Base-by-base conservation (phyloP, 768 basidiomycete species). In the Tricholoma flavovirens region DNA sequence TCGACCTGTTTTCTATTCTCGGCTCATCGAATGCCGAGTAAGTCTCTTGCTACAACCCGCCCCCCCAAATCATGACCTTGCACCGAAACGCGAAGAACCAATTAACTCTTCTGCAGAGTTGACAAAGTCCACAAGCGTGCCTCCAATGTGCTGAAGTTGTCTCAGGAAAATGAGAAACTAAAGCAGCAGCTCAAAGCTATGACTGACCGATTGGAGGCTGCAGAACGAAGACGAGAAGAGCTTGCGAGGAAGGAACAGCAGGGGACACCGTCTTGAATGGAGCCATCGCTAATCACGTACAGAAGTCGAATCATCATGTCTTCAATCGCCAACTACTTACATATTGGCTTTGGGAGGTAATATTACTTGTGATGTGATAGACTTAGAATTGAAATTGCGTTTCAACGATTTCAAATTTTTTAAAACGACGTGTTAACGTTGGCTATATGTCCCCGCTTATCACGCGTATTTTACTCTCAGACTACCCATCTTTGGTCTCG, bases 101-200 rank as follows among this genome's bases (percentile, higher is more conserved):
- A 58, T 56, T 54, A 60, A 49, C 49, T 24, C 22, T 59, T 60
- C 54, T 64, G 55, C 66, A 80, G 80, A 62, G 65, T 73, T 48
- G 75, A 73, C 54, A 80, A 78, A 68, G 71, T 80, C 26, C 75
- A 87, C 66, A 90, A 90, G 71, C 83, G 89, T 59, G 84, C 83
- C 40, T 87, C 85, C 63, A 90, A 87, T 69, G 86, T 91, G 56
- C 68, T 88, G 65, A 88, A 86, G 65, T 75, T 92, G 33, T 77
- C 86, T 19, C 77, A 87, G 72, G 89, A 92, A 76, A 87, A 90
- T 68, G 86, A 88, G 68, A 87, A 84, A 69, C 73, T 92, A 58
- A 84, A 86, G 70, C 84, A 79, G 50, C 83, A 90, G 70, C 78
- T 92, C 64, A 83, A 77, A 65, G 86, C 83, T 50, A 86, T 91